A percentile compares a stretch with the other conserved stretches of the same genome.
Conservation (phyloP, 169 alveolate species). For the Babesia sp. region DNA sequence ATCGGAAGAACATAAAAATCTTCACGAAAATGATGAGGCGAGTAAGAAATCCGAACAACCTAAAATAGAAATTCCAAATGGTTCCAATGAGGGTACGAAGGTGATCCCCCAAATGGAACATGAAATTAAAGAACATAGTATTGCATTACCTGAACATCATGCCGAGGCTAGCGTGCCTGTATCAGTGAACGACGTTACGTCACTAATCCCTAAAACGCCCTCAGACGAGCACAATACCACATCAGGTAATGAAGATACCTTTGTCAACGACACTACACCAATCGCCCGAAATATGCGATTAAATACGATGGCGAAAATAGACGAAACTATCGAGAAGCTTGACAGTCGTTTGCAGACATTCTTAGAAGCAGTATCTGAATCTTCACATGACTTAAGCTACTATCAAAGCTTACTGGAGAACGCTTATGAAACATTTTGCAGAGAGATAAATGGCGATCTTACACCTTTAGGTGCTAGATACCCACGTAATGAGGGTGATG, state of each 20-base stretch:
- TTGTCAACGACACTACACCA: slow-evolving; percentile 7
- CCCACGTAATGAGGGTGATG: not conserved
- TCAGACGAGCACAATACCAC: not conserved
- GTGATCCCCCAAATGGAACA: not conserved
- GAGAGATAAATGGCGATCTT: slow-evolving; percentile 20
- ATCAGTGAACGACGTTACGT: not conserved
- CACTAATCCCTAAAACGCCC: slow-evolving; percentile 11
- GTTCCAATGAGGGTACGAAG: no score
- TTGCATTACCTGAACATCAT: not conserved
- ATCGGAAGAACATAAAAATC: not conserved
- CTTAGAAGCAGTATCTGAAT: not conserved
- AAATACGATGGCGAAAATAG: slow-evolving; percentile 2
- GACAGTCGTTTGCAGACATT: not conserved
- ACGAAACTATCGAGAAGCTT: slow-evolving; percentile 15
- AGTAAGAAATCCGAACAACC: slow-evolving; percentile 3
- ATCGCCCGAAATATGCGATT: not conserved
- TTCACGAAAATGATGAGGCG: not conserved
- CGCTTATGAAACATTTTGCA: slow-evolving; percentile 25
- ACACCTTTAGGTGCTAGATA: not conserved
- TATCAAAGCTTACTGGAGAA: slow-evolving; percentile 17
- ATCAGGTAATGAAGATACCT: slow-evolving; percentile 27
- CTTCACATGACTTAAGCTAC: slow-evolving; percentile 22
- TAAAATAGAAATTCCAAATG: not conserved
- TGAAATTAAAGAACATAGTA: not conserved
- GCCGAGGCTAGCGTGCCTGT: not conserved